phyloP scores from a whole-genome alignment of 768 basidiomycete species.

The Chalciporus pseudorubinellus region DNA sequence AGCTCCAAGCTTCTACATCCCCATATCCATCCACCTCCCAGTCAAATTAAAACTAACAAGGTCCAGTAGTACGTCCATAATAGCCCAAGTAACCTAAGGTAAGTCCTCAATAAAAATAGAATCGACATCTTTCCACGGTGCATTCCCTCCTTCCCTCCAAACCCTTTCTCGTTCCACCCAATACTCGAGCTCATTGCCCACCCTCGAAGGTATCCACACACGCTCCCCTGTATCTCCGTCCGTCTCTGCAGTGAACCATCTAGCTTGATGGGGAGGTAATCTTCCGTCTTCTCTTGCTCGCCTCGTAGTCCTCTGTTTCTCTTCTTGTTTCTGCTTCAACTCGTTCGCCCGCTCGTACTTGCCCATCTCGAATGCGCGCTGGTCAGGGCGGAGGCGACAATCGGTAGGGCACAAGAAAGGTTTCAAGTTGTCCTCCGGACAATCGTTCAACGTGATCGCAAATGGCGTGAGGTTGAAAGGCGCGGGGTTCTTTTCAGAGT shows the following conservation, averaged over 20 bases:
- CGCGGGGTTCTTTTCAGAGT: constrained; percentile 76
- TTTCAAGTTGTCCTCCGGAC: constrained; percentile 64
- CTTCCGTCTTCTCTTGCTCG: constrained; percentile 72
- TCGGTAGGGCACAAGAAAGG: constrained; percentile 86
- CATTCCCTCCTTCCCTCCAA: constrained; percentile 41
- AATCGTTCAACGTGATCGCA: constrained; percentile 89
- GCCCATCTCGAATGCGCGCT: constrained; percentile 90
- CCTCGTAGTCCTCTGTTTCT: constrained; percentile 70
- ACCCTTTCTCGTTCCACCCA: constrained; percentile 77
- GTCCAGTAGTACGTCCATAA: not conserved
- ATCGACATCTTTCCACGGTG: constrained; percentile 67
- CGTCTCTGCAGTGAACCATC: constrained; percentile 84
- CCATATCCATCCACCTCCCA: no score
- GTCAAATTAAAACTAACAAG: not conserved
- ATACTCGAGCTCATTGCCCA: constrained; percentile 63
- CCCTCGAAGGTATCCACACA: constrained; percentile 73
- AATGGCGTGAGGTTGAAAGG: constrained; percentile 97
- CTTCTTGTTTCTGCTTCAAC: constrained; percentile 79
- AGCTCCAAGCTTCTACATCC: no score
- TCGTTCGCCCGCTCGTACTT: constrained; percentile 80
- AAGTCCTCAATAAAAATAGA: constrained; percentile 74
- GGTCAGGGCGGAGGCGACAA: constrained; percentile 89
- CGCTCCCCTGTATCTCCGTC: constrained; percentile 89
- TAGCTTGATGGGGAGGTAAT: constrained; percentile 66
- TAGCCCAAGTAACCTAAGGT: constrained; percentile 10